Base-by-base conservation (phyloP, 2,329 filamentous ascomycete species). In the Diplodia seriata region DNA sequence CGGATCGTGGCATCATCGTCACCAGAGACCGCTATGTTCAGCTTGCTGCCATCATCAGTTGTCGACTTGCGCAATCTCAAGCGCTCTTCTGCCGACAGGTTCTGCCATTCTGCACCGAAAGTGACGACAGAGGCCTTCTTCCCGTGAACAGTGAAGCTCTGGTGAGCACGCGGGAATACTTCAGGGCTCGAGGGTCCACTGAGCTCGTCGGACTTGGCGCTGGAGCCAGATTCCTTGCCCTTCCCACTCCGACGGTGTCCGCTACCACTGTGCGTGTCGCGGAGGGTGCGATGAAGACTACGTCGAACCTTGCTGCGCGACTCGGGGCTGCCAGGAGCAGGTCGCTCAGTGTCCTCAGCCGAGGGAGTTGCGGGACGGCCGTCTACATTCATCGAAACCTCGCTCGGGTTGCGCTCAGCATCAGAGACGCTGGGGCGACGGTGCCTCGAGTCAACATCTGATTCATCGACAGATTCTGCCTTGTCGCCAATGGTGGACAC, bases 101-200 rank as follows among this genome's bases (percentile, higher is more conserved):
- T 90, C 74, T 94, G 90, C 82, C 97, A 89, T 73, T 97, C 94
- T n/a, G 90, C 89, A 9, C 94, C 93, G 76, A 99, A 96, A n/a
- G 92, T 96, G 72, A 99, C 92, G 67, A 99, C 92, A 0, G 93
- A 97, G 2, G 95, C 95, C 79, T 99, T 98, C 83, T 98, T 99
- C 69, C 95, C 94, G 75, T 99, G 95, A 4, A 99, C 90, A 4
- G 95, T 97, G 78, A 99, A 99, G 73, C 92, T 97, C 5, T 93
- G 93, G 14, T 91, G 88, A 14, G 91, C 90, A 57, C 95, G 89
- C 7, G 91, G 84, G 14, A 99, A 84, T 12, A 91, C 89, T 72
- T 92, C 91, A 1, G 66, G 66, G 47, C 76, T 91, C 82, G 80
- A 86, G 74, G 70, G 78, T 75, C 74, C 76, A 59, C n/a, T 49